Base-by-base conservation (phyloP, 306 rosid genomes). In the Lathyrus oleraceus region DNA sequence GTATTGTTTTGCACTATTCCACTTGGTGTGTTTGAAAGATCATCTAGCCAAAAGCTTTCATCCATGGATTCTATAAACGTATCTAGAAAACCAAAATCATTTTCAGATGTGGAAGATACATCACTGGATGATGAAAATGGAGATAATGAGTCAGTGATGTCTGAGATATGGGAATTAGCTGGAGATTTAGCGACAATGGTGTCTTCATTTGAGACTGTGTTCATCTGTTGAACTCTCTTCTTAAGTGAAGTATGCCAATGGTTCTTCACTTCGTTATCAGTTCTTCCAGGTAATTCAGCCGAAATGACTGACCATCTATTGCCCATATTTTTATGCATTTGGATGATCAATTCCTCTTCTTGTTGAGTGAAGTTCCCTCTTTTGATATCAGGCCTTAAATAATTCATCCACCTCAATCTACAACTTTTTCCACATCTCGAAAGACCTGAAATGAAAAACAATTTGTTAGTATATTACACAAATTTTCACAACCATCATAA, bases 341-440 rank as follows among this genome's bases (percentile, higher is more conserved):
- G 28, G 17, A 72, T 56, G 3, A 81, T 72, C 11, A 28, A 3
- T 0, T 76, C 82, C 43, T 81, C 82, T 62, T 81, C 85, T 11
- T 76, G 35, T 35, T 3, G 36, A 38, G 73, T 72, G 61, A 61
- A 76, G 60, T 81, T 67, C 4, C 85, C 85, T 72, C 82, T 76
- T 63, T 73, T 81, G 60, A 81, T 2, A 9, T 72, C 70, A 0
- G 85, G 85, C 73, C 85, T 76, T 8, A 81, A 60, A 35, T 81
- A 81, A 72, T 81, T 81, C 70, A 81, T 17, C 85, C 85, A 81
- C 43, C 85, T 76, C 70, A 81, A 36, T 56, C 85, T 72, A 52
- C 85, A 81, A 73, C 85, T 81, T 25, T 81, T 81, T 16, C 85
- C 85, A 62, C 85, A 81, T 28, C 82, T 81, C 19, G 44, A 20